These are phyloP conservation scores for Linnemannia exigua DNA, from an alignment of 192 early-diverging fungal genomes.

Conservation along the genomic window DNA sequence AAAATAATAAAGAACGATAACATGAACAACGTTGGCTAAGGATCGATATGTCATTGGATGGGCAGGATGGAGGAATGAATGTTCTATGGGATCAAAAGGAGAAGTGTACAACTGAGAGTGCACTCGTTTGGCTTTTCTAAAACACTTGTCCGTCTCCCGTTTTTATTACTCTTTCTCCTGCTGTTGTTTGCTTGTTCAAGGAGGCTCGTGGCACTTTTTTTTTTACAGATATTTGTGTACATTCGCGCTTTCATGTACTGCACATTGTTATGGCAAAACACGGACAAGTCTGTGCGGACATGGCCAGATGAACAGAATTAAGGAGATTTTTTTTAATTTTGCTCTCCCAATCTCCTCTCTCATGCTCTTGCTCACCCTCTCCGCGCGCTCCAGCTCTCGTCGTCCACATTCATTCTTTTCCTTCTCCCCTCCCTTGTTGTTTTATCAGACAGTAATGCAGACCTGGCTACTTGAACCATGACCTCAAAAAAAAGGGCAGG, in stretches of 20 bases:
- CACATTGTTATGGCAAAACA: not conserved
- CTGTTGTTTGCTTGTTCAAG: not conserved
- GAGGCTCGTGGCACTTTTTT: not conserved
- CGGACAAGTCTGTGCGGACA: constrained; percentile 1
- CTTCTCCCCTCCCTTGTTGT: too few relatives aligned
- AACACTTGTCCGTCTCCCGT: not conserved
- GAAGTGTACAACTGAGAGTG: not conserved
- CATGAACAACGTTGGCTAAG: not conserved
- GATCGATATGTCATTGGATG: not conserved
- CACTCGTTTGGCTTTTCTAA: too few relatives aligned
- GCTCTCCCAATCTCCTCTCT: not conserved
- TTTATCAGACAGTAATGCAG: too few relatives aligned
- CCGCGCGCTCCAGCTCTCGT: not conserved
- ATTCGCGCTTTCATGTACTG: too few relatives aligned
- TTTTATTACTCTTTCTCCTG: not conserved
- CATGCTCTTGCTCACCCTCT: not conserved
- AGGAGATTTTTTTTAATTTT: not conserved
- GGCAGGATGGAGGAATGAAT: not conserved
- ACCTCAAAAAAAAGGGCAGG: too few relatives aligned
- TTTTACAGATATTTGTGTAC: too few relatives aligned
- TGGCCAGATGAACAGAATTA: not conserved
- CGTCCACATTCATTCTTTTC: not conserved
- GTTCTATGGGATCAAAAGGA: not conserved
- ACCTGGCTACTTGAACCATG: too few relatives aligned
- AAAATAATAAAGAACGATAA: not conserved